These are phyloP conservation scores for Saccharomycopsis synnaedendra DNA, from an alignment of 805 yeast genomes.

Conservation along the genomic window DNA sequence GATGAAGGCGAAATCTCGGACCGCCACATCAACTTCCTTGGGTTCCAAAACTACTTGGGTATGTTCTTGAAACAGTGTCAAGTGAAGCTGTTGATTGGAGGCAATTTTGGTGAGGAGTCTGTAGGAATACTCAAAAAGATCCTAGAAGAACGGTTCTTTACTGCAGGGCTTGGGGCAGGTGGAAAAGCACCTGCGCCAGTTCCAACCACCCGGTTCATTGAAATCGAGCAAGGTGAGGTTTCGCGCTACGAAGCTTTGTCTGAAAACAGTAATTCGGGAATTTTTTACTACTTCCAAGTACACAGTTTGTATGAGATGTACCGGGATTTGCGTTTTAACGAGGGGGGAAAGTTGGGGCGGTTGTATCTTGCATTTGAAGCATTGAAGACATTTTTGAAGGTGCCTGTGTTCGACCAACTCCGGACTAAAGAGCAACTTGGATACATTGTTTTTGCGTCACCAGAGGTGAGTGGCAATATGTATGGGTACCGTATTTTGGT, in stretches of 20 bases:
- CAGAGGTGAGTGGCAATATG: slow-evolving; percentile 22
- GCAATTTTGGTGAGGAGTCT: slow-evolving; percentile 39
- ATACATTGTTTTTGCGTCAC: slow-evolving; percentile 80
- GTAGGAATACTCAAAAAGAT: neutral
- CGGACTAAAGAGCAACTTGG: slow-evolving; percentile 95
- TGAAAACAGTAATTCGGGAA: slow-evolving; percentile 71
- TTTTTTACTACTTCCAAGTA: slow-evolving; percentile 66
- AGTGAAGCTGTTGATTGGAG: slow-evolving; percentile 64
- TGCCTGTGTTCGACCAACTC: slow-evolving; percentile 81
- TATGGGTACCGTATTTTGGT: slow-evolving; percentile 58
- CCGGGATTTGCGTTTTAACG: neutral
- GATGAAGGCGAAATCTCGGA: slow-evolving; percentile 26
- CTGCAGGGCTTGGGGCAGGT: neutral
- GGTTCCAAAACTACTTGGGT: slow-evolving; percentile 32
- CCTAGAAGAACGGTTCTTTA: neutral
- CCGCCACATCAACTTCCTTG: slow-evolving; percentile 35
- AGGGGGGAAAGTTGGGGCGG: neutral
- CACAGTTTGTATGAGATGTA: slow-evolving; percentile 25
- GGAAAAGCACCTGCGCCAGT: neutral
- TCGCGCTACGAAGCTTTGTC: slow-evolving; percentile 38
- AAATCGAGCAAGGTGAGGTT: slow-evolving; percentile 28
- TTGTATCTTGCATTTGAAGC: slow-evolving; percentile 43
- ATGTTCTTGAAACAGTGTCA: slow-evolving; percentile 38
- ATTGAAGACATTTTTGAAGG: slow-evolving; percentile 61
- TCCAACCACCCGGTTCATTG: slow-evolving; percentile 25